Evolutionary conservation across 345 rosid species (phyloP), one percentile per base, ranked within the genome.

Genomic region (Melastoma malabathricum): DNA sequence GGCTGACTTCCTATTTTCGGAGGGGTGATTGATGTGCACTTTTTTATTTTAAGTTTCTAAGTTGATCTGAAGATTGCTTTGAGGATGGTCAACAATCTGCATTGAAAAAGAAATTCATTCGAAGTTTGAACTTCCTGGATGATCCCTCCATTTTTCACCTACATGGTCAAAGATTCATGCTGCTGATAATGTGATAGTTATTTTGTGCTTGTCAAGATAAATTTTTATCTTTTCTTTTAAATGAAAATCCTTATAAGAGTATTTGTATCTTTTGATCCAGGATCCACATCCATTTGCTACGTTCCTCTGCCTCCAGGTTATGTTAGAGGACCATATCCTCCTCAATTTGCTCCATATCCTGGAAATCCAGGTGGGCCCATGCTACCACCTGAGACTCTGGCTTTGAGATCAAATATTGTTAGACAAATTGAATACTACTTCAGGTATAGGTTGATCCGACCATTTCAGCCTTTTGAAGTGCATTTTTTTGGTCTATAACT

Each of bases 371-470:
- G 80, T 57, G 57, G 67, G 62, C 72, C 75, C 7, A 38, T 50
- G 52, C 58, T 53, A 2, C 66, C 86, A 51, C 79, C 76, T 15
- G 97, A 75, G 60, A 63, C 50, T 20, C 46, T 52, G 41, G 65
- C 67, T 23, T 68, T 93, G 73, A 81, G 61, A 66, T 74, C 67
- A 50, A 67, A 66, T 66, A 66, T 93, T 59, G 53, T 72, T 8
- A 77, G 70, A 63, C 99, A 93, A 60, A 75, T 93, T 55, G 95
- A 93, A 61, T 87, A 93, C 57, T 93, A 93, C 76, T 93, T 93
- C 84, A 81, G 99, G 99, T 80, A 61, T 15, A 22, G 13, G 58
- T n/a, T 51, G 22, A 41, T 51, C 16, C 2, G 12, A 34, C 41
- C 41, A 34, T 34, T 34, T 34, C 25, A 1, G 25, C 25, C 25